Percentiles rank a stretch among this genome's conserved stretches.
Conservation (phyloP, 2,329 filamentous ascomycete species). For the Huntiella moniliformis region DNA sequence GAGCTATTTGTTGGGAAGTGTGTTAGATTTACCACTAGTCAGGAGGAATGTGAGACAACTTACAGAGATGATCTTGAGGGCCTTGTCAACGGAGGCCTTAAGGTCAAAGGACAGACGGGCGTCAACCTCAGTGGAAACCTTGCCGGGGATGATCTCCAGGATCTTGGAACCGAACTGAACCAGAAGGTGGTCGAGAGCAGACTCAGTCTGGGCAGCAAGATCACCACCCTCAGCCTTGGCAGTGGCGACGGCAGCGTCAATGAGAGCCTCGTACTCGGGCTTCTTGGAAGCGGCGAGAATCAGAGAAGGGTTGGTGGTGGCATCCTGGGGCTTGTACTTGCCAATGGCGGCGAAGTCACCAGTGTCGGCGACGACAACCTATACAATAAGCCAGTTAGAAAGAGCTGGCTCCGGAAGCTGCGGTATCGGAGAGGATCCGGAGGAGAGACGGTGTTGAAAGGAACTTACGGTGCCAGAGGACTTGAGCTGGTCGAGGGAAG, state of each 20-base stretch:
- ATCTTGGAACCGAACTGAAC: constrained; percentile 98
- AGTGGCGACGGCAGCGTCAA: constrained; percentile 67
- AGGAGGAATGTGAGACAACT: constrained; percentile 16
- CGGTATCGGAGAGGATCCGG: neutral
- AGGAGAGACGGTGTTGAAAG: constrained; percentile 11
- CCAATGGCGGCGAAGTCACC: constrained; percentile 79
- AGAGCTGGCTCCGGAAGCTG: neutral
- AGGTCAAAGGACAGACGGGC: constrained; percentile 91
- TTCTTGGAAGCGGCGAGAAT: constrained; percentile 98
- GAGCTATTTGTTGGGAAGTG: constrained; percentile 36
- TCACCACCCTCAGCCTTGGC: constrained; percentile 57
- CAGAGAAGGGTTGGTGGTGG: constrained; percentile 97
- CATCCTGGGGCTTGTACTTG: constrained; percentile 99
- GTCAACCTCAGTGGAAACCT: constrained; percentile 97
- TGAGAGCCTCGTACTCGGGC: constrained; percentile 81
- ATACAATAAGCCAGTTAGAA: neutral
- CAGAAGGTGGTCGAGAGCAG: constrained; percentile 77
- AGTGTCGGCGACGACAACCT: constrained; percentile 21
- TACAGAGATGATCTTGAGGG: constrained; percentile 90
- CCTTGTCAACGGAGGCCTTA: constrained; percentile 82
- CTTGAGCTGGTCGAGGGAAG: constrained; percentile 92
- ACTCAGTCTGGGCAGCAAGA: constrained; percentile 69
- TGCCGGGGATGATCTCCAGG: constrained; percentile 87
- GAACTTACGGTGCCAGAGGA: constrained; percentile 77
- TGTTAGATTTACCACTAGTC: neutral